A percentile compares a stretch with the other conserved stretches of the same genome.
Conservation (phyloP, 306 rosid genomes). For the Pyrus betulifolia region DNA sequence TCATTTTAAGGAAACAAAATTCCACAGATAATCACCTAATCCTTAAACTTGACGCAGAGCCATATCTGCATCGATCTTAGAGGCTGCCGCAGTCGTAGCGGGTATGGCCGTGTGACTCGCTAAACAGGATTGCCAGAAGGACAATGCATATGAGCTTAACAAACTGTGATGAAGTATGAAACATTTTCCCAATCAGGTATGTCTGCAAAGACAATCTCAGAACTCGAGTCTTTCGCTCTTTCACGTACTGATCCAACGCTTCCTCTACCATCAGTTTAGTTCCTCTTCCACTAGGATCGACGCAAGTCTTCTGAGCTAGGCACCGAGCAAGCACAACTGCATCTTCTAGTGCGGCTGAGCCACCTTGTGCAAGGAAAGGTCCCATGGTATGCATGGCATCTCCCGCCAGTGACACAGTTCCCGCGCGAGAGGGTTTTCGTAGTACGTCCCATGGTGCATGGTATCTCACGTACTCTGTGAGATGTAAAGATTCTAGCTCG, state of each 20-base stretch:
- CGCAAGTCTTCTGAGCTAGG: not conserved
- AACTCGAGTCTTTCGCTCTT: constrained; percentile 8
- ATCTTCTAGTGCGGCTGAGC: constrained; percentile 8
- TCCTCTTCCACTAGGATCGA: not conserved
- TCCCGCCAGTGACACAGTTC: constrained; percentile 1
- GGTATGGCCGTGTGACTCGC: not conserved
- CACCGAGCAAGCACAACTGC: constrained; percentile 8
- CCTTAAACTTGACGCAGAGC: not conserved
- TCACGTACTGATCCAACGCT: constrained; percentile 11
- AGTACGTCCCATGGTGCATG: not conserved
- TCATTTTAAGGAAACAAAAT: too few species aligned
- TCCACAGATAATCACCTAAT: too few species aligned
- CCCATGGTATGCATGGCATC: constrained; percentile 5
- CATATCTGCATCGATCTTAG: not conserved
- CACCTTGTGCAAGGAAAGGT: constrained; percentile 17
- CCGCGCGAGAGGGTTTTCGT: not conserved
- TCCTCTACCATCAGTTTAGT: not conserved
- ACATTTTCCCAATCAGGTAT: not conserved
- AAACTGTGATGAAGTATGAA: not conserved
- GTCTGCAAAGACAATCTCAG: not conserved
- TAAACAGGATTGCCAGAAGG: not conserved
- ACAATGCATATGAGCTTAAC: not conserved
- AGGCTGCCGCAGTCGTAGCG: constrained; percentile 1
- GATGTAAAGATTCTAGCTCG: not conserved
- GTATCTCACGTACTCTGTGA: not conserved